These are phyloP conservation scores for Gloeophyllum trabeum DNA, from an alignment of 768 basidiomycete species.

Conservation along the genomic window DNA sequence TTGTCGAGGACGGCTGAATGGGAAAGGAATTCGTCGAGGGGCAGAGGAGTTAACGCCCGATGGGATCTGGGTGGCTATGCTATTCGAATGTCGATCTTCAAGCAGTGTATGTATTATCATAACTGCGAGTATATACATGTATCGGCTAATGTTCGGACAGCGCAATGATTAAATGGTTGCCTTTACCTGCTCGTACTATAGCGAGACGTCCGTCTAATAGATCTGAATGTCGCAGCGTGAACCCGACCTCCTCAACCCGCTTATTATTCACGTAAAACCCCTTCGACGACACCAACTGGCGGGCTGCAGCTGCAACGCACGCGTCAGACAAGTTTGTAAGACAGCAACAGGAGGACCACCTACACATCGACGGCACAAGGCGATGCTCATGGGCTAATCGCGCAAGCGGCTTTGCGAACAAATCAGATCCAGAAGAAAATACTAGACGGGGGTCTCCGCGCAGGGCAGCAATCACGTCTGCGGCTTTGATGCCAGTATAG, in stretches of 20 bases:
- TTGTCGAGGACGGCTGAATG: too few relatives aligned
- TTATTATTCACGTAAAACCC: constrained; percentile 68
- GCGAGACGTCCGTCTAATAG: constrained; percentile 53
- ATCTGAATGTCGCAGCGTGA: constrained; percentile 27
- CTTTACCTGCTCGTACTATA: constrained; percentile 67
- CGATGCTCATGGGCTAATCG: constrained; percentile 52
- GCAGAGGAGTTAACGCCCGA: too few relatives aligned
- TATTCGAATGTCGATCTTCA: too few relatives aligned
- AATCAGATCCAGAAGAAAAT: constrained; percentile 34
- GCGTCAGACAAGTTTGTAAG: constrained; percentile 5
- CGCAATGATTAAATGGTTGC: constrained; percentile 49
- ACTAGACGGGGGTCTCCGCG: constrained; percentile 55
- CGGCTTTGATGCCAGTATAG: constrained; percentile 34
- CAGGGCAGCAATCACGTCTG: constrained; percentile 51
- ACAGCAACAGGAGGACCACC: constrained; percentile 13
- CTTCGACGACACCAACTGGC: constrained; percentile 45
- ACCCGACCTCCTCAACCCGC: constrained; percentile 37
- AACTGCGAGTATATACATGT: too few relatives aligned
- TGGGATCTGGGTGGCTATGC: too few relatives aligned
- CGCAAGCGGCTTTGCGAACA: constrained; percentile 39
- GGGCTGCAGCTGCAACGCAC: constrained; percentile 45
- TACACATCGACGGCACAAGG: constrained; percentile 55
- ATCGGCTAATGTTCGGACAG: too few relatives aligned
- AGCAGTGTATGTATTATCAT: too few relatives aligned
- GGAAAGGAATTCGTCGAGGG: too few relatives aligned